Base-by-base conservation (phyloP, 106 monocot genomes). In the Alisma plantagoaquatica region DNA sequence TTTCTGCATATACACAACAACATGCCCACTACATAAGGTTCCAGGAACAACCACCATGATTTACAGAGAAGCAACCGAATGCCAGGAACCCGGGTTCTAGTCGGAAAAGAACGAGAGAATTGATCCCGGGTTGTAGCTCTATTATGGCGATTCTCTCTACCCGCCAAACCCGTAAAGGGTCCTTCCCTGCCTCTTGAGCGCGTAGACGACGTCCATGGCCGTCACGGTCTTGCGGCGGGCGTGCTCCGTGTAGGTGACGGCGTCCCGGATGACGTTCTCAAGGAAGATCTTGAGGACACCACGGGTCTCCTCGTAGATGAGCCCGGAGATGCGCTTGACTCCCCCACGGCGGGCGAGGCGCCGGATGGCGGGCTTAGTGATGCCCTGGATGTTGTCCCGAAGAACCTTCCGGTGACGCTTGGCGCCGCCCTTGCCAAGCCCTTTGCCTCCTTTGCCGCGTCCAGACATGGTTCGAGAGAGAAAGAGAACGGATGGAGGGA, bases 331-430 rank as follows among this genome's bases (percentile, higher is more conserved):
- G 33, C 80, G 80, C 71, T 75, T 80, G 19, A 80, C 80, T 20
- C 80, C 80, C 9, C 80, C 80, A 27, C 80, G 70, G 38, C 80
- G 59, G 25, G 80, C 80, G 12, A 84, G 64, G 20, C 83, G 74
- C 21, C 83, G 74, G 60, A 84, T 84, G 33, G 83, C 83, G 43
- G 83, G 83, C 75, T 84, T 84, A 31, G 83, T 84, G 74, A 84
- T 84, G 15, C 83, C 78, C 68, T 84, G 83, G 75, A 84, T 84
- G 71, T 83, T 84, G 64, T 84, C 83, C 27, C 80, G 74, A 16
- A 80, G 80, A 16, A 80, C 80, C 63, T 80, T 80, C 30, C 80
- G 61, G 67, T 80, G 80, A 48, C 80, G 70, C 80, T 80, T 80
- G 42, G 80, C 80, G 2, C 80, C 80, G 12, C 80, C 80, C 67